These are phyloP conservation scores for Chaetoscypha palmicola DNA, from an alignment of 2,329 filamentous ascomycete genomes.

Conservation along the genomic window DNA sequence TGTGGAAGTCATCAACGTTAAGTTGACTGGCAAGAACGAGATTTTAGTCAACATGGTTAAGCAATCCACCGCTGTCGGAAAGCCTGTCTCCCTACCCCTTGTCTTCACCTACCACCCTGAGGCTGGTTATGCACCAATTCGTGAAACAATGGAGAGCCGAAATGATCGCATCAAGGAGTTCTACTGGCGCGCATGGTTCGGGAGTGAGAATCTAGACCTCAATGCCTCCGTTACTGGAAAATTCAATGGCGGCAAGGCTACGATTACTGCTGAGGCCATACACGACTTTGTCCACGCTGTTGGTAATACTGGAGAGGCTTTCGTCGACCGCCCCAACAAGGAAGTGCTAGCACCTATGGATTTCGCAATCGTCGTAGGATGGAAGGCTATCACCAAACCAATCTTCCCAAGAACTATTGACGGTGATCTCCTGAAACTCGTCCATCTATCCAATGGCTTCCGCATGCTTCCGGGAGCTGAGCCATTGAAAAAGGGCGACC, in stretches of 20 bases:
- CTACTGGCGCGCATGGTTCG: slow-evolving; percentile 98
- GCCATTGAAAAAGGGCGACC: slow-evolving; percentile 90
- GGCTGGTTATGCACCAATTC: slow-evolving; percentile 93
- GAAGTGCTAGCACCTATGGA: slow-evolving; percentile 96
- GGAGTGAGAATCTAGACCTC: slow-evolving; percentile 74
- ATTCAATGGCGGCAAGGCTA: slow-evolving; percentile 84
- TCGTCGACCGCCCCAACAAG: slow-evolving; percentile 92
- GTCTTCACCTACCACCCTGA: slow-evolving; percentile 92
- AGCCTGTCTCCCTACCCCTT: slow-evolving; percentile 75
- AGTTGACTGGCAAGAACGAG: slow-evolving; percentile 65
- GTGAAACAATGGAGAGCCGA: slow-evolving; percentile 89
- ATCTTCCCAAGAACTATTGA: slow-evolving; percentile 97
- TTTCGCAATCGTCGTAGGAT: slow-evolving; percentile 95
- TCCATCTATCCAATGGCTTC: slow-evolving; percentile 96
- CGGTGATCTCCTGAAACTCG: slow-evolving; percentile 89
- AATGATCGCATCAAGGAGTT: slow-evolving; percentile 99
- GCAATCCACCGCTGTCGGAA: slow-evolving; percentile 78
- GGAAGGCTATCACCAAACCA: slow-evolving; percentile 98
- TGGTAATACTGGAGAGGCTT: slow-evolving; percentile 94
- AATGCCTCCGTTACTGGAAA: slow-evolving; percentile 77
- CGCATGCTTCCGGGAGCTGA: slow-evolving; percentile 95
- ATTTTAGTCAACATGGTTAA: slow-evolving; percentile 89
- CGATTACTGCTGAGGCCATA: slow-evolving; percentile 85
- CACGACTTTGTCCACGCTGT: slow-evolving; percentile 99
- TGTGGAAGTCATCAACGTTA: slow-evolving; percentile 81